A percentile compares a stretch with the other conserved stretches of the same genome.
Conservation (phyloP, 2,329 filamentous ascomycete species). For the Septoria petroselini region DNA sequence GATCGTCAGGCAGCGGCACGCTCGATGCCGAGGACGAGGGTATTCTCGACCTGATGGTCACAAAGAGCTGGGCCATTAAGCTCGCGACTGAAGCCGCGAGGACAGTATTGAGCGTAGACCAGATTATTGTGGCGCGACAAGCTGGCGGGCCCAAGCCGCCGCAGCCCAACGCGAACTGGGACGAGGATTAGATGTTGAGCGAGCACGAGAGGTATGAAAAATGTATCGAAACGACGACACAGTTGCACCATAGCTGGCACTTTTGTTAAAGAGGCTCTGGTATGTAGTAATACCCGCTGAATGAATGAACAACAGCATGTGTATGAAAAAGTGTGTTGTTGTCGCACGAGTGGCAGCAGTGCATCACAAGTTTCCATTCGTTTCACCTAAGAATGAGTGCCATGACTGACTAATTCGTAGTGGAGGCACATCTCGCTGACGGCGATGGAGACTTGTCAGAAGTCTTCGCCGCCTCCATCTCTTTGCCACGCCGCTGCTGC, state of each 20-base stretch:
- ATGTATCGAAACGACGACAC: background rate
- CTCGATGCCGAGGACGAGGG: slow-evolving; percentile 83
- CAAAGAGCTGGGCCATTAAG: slow-evolving; percentile 96
- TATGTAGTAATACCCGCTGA: slow-evolving; percentile 1
- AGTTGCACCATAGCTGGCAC: background rate
- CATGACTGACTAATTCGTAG: too few species aligned
- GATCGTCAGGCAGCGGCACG: slow-evolving; percentile 77
- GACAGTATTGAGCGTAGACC: slow-evolving; percentile 92
- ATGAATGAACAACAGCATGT: slow-evolving; percentile 1
- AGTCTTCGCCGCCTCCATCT: too few species aligned
- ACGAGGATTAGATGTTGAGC: slow-evolving; percentile 52
- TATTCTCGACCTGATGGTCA: slow-evolving; percentile 86
- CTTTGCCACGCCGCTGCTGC: too few species aligned
- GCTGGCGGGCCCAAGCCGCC: slow-evolving; percentile 96
- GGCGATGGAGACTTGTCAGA: too few species aligned
- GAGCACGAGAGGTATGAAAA: background rate
- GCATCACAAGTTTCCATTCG: too few species aligned
- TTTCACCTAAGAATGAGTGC: too few species aligned
- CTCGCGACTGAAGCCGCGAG: slow-evolving; percentile 91
- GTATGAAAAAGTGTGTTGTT: too few species aligned
- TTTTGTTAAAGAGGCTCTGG: background rate
- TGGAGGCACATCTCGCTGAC: too few species aligned
- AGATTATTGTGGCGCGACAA: slow-evolving; percentile 97
- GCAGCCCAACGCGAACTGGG: slow-evolving; percentile 80
- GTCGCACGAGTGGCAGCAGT: too few species aligned